Evolutionary conservation across 202 grass and related monocot genomes (phyloP).

Genomic region (Elaeis oleifera): DNA sequence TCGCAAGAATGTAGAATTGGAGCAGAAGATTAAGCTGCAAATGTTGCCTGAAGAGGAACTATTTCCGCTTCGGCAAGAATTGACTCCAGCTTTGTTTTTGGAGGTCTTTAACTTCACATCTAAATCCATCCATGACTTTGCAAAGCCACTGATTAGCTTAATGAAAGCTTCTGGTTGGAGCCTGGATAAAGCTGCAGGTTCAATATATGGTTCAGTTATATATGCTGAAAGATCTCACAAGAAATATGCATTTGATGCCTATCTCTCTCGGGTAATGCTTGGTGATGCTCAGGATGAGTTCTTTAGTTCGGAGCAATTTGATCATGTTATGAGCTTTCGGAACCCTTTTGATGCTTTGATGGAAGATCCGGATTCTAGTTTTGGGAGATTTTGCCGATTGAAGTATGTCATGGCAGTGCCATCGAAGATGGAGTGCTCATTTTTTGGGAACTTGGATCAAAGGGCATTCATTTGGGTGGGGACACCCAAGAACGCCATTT

Average conservation of each 20-base stretch:
- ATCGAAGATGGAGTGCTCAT: slow-evolving; percentile 54
- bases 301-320: slow-evolving; percentile 36
- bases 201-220: slow-evolving; percentile 24
- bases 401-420: slow-evolving; percentile 54
- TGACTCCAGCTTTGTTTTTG: slow-evolving; percentile 36
- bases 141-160: slow-evolving; percentile 42
- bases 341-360: slow-evolving; percentile 67
- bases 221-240: slow-evolving; percentile 49
- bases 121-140: slow-evolving; percentile 60
- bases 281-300: slow-evolving; percentile 19
- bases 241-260: slow-evolving; percentile 59
- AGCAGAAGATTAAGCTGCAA: slow-evolving; percentile 26
- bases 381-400: slow-evolving; percentile 64
- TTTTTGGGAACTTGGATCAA: slow-evolving; percentile 74
- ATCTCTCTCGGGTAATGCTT: slow-evolving; percentile 57
- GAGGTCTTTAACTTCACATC: slow-evolving; percentile 33
- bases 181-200: slow-evolving; percentile 17
- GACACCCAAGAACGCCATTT: slow-evolving; percentile 82
- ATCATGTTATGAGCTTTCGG: slow-evolving; percentile 39
- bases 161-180: slow-evolving; percentile 64
- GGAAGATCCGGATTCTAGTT: slow-evolving; percentile 39
- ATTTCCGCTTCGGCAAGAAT: slow-evolving; percentile 18
- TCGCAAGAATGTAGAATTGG: slow-evolving; percentile 32
- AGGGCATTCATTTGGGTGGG: slow-evolving; percentile 53
- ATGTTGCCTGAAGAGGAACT: slow-evolving; percentile 1